A percentile compares a stretch with the other conserved stretches of the same genome.
Evolutionary conservation across 208 protist species (phyloP).

Genomic region (Strigomonas culicis): DNA sequence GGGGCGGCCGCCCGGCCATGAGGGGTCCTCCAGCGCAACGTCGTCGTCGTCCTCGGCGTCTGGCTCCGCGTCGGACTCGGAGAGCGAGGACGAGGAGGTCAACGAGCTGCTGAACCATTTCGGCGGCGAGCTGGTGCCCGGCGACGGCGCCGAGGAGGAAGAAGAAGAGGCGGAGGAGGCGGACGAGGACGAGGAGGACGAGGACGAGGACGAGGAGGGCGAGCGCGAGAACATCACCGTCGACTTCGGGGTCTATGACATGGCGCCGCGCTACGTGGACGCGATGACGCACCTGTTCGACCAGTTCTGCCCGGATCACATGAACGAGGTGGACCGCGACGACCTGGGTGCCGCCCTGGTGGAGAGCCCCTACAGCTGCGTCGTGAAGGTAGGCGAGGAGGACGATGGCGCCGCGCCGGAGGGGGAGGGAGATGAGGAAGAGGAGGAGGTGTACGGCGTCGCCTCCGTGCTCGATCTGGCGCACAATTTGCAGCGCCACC

Average conservation of each 20-base stretch:
- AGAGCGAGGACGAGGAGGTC: slow-evolving; percentile 2
- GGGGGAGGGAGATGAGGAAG: slow-evolving; percentile 21
- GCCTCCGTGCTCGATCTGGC: slow-evolving; percentile 60
- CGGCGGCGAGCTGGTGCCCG: neutral
- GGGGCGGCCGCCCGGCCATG: neutral
- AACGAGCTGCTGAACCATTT: slow-evolving; percentile 7
- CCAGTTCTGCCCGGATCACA: slow-evolving; percentile 75
- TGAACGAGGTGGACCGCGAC: slow-evolving; percentile 87
- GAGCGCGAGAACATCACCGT: slow-evolving; percentile 37
- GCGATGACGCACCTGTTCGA: slow-evolving; percentile 82
- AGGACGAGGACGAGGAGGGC: slow-evolving; percentile 20
- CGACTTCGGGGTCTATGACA: slow-evolving; percentile 89
- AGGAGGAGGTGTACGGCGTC: slow-evolving; percentile 78
- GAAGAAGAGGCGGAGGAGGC: slow-evolving; percentile 22
- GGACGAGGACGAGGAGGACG: slow-evolving; percentile 14
- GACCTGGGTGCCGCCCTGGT: slow-evolving; percentile 48
- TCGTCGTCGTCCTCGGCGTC: neutral
- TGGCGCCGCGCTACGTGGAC: slow-evolving; percentile 58
- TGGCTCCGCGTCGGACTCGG: slow-evolving; percentile 3
- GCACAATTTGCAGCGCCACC: slow-evolving; percentile 38
- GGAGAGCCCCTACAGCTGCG: slow-evolving; percentile 66
- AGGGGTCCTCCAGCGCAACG: no score
- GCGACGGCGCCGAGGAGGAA: slow-evolving; percentile 5
- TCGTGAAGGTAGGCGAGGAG: slow-evolving; percentile 63
- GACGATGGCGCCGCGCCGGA: slow-evolving; percentile 18